Base-by-base conservation (phyloP, 495 filamentous ascomycete species). In the Trichoderma erinaceum region DNA sequence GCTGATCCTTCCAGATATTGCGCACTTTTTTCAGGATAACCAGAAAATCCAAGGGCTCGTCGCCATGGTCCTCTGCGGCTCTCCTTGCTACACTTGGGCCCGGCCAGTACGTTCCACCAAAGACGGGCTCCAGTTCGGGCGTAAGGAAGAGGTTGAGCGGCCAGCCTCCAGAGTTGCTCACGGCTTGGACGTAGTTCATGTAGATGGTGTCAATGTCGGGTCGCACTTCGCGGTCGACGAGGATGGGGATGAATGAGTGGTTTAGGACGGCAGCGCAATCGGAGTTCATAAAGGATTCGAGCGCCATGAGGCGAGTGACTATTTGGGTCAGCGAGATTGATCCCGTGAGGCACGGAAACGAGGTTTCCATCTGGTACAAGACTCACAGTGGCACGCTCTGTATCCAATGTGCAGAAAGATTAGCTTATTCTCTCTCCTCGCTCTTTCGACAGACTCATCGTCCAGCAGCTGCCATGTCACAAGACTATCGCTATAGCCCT, bases 121-220 rank as follows among this genome's bases (percentile, higher is more conserved):
- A 98, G 25, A 99, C 88, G 0, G 95, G 95, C 69, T 97, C 89
- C 7, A 98, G 84, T 71, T 94, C 87, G 0, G 96, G 96, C 0
- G 96, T 98, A 32, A 98, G 82, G 74, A 99, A 98, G 25, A 97
- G 91, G 75, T 97, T 98, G 61, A 99, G 82, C 13, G 95, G 95
- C 96, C 96, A 99, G 32, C 95, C 95, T 3, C 93, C 96, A 2
- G 89, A 92, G 23, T 92, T 92, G 44, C 89, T 96, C 18, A 94
- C 93, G 6, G 93, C 94, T 80, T 97, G 92, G 41, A 96, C 91
- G 79, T 96, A 99, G 79, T 97, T 97, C 90, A 97, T 96, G 75
- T 98, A 99, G 68, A 98, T 93, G 66, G 92, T 89, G 75, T 99
- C 95, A 71, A 98, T 86, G 75, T 98, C 93, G 2, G 96, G 95